Evolutionary conservation across 2,329 filamentous ascomycete species (phyloP), one percentile per base, ranked within the genome.

Genomic region (Cercospora citrullina): DNA sequence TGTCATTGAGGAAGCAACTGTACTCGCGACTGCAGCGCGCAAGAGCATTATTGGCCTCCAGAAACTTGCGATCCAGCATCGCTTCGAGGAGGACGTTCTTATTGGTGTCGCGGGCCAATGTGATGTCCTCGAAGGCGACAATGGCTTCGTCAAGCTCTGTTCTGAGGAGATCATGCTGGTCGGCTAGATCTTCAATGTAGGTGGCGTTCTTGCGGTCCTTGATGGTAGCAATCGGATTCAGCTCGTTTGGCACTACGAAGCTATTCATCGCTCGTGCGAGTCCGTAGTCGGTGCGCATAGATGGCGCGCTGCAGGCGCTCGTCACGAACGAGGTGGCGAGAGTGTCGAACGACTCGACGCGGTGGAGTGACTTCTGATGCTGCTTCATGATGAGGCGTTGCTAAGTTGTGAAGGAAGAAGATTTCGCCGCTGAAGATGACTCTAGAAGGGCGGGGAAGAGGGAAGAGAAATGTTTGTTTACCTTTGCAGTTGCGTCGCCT

Each of bases 31-130:
- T 66, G 53, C 51, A 30, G 45, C 60, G 65, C 1, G 68, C 31
- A 14, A 68, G 63, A 18, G 48, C 14, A 69, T 75, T 64, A 68
- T 73, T 60, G 63, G 71, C 48, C 23, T 65, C 28, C n/a, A 68
- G 51, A n/a, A 64, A 68, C 18, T 64, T 55, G n/a, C 60, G 33
- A 45, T 70, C 63, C 18, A 67, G 63, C 31, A 45, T 26, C 23
- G 48, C 57, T 16, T 69, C 65, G 4, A 67, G 60, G 36, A 58
- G 53, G 7, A 63, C 53, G 21, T 70, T 60, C 33, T 45, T 45
- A 45, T 70, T 65, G 9, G 6, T 30, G 59, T 66, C 66, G 26
- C 68, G 66, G 5, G 45, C 30, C 5, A 42, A 18, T 21, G 28
- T 21, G 1, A 55, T 57, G 5, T 58, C 16, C 12, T 64, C 42